Evolutionary conservation across 2,329 filamentous ascomycete genomes (phyloP).

Genomic region (Paecilomyces sp.): DNA sequence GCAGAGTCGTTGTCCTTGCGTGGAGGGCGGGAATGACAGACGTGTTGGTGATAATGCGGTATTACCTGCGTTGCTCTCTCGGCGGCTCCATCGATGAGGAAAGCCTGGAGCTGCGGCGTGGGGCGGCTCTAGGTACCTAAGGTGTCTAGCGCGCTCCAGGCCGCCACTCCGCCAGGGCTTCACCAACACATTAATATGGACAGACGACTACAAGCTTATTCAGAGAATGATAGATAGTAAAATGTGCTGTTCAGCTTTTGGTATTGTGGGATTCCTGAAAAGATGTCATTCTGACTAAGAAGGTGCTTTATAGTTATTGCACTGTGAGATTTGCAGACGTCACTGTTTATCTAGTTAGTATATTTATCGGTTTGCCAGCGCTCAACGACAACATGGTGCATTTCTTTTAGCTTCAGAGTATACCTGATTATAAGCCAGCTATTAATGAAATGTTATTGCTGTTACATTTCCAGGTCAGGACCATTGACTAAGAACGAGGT

Average conservation of each 20-base stretch:
- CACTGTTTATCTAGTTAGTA: background rate
- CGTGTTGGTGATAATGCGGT: background rate
- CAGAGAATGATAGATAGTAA: background rate
- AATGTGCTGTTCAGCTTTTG: background rate
- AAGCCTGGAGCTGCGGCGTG: background rate
- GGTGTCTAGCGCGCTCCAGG: background rate
- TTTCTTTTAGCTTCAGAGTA: background rate
- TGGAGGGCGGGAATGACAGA: constrained; percentile 1
- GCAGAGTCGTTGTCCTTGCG: constrained; percentile 7
- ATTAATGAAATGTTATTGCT: background rate
- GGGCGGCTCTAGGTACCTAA: background rate
- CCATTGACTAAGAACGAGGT: too few species aligned
- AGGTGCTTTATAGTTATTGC: background rate
- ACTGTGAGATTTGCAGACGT: background rate
- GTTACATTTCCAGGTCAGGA: too few species aligned
- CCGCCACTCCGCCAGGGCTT: background rate
- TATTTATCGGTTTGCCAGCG: too few species aligned
- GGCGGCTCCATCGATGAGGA: background rate
- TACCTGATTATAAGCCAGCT: background rate
- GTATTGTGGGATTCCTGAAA: background rate
- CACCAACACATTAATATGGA: background rate
- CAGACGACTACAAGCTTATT: background rate
- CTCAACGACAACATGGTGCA: background rate
- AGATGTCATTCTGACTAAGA: background rate
- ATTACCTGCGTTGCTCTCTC: background rate